Conservation (phyloP, 176 grass and related monocot species). For the Phoenix roebelenii region DNA sequence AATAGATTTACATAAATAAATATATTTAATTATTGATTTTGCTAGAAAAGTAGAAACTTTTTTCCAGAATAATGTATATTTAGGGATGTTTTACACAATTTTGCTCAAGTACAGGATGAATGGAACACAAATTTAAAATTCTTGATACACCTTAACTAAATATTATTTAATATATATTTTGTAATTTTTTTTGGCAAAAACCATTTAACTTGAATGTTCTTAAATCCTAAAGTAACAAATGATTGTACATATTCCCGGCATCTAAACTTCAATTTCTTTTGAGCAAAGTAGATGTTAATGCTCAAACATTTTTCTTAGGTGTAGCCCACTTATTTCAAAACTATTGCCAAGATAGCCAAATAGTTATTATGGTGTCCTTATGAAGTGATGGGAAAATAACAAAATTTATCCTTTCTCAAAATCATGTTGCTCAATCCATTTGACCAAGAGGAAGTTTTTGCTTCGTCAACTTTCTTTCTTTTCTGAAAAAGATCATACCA, state of each 20-base stretch:
- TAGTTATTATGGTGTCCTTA: constrained; percentile 53
- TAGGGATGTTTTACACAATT: too few species aligned
- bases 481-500: constrained; percentile 63
- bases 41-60: too few species aligned
- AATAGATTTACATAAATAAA: too few species aligned
- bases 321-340: constrained; percentile 43
- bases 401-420: constrained; percentile 68
- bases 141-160: too few species aligned
- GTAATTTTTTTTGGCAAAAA: neutral
- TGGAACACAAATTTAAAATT: too few species aligned
- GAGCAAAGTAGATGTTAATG: constrained; percentile 38
- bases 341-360: constrained; percentile 48
- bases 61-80: too few species aligned
- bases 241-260: constrained; percentile 62
- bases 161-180: too few species aligned
- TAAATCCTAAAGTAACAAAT: constrained; percentile 63
- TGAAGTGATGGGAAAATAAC: constrained; percentile 67
- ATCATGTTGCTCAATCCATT: constrained; percentile 32
- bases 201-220: constrained; percentile 55
- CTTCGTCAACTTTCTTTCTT: constrained; percentile 26
- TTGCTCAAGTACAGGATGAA: too few species aligned
- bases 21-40: too few species aligned
- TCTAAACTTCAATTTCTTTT: constrained; percentile 55
- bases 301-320: constrained; percentile 54
- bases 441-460: neutral